Percentiles rank a stretch among this genome's conserved stretches.
These are phyloP conservation scores for maize (Zea mays) DNA, from an alignment of 176 grass and related monocot genomes.

Conservation along the genomic window DNA sequence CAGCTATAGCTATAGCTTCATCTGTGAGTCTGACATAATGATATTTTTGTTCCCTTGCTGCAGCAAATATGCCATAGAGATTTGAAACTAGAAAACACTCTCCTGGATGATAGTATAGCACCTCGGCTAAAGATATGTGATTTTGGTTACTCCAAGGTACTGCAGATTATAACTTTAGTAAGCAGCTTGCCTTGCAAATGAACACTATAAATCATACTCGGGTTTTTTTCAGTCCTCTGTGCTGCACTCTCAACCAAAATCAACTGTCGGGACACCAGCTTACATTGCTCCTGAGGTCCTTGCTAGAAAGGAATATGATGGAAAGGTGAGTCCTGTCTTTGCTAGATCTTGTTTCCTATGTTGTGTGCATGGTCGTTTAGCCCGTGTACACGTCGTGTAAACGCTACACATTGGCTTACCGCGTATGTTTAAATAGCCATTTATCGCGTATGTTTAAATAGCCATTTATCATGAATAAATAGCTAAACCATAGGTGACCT, in stretches of 20 bases:
- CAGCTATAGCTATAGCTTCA: too few species aligned
- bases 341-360: slow-evolving; percentile 9
- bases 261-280: slow-evolving; percentile 92
- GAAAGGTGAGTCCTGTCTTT: slow-evolving; percentile 60
- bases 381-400: too few species aligned
- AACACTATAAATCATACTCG: slow-evolving; percentile 3
- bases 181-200: slow-evolving; percentile 23
- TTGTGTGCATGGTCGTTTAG: too few species aligned
- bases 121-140: slow-evolving; percentile 97
- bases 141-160: slow-evolving; percentile 98
- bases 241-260: slow-evolving; percentile 94
- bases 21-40: slow-evolving; percentile 4
- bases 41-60: slow-evolving; percentile 18
- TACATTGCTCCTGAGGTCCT: slow-evolving; percentile 94
- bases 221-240: slow-evolving; percentile 66
- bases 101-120: slow-evolving; percentile 84
- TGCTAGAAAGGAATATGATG: slow-evolving; percentile 85
- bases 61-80: slow-evolving; percentile 99
- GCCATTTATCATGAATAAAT: too few species aligned
- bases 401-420: too few species aligned
- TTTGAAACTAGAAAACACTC: slow-evolving; percentile 96
- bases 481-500: too few species aligned
- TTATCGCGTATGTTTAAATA: too few species aligned
- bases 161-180: not conserved
- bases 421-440: too few species aligned